phyloP scores from a whole-genome alignment of 495 filamentous ascomycete species.

The Thozetella sp. region DNA sequence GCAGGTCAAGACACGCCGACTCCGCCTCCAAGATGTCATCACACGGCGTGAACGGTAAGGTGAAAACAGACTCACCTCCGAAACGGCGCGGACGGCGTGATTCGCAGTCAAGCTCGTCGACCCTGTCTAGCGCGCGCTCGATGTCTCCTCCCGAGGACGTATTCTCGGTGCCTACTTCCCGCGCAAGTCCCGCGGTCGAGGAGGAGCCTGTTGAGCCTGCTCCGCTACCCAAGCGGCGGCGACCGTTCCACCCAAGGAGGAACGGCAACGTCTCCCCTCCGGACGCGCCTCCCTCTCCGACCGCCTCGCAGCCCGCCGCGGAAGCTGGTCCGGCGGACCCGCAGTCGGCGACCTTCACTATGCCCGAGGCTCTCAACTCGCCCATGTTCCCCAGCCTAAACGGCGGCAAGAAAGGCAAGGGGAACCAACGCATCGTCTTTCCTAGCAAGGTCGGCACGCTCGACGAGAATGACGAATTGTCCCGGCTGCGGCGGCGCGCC shows the following conservation, averaged over 20 bases:
- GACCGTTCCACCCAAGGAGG: constrained; percentile 27
- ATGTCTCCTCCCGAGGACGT: constrained; percentile 25
- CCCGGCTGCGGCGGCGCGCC: constrained; percentile 23
- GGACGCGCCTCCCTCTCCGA: constrained; percentile 17
- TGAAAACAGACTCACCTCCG: constrained; percentile 21
- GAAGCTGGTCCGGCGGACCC: constrained; percentile 10
- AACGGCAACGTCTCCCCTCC: constrained; percentile 34
- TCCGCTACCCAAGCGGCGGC: constrained; percentile 20
- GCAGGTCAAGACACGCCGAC: constrained; percentile 20
- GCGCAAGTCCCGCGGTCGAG: constrained; percentile 20
- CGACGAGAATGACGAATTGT: constrained; percentile 24
- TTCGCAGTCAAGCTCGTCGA: constrained; percentile 29
- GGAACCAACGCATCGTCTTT: constrained; percentile 18
- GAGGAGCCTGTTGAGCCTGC: constrained; percentile 7
- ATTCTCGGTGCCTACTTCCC: constrained; percentile 20
- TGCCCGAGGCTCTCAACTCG: constrained; percentile 28
- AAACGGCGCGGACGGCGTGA: constrained; percentile 16
- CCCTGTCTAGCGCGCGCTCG: constrained; percentile 31
- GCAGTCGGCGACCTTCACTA: constrained; percentile 7
- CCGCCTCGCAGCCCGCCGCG: constrained; percentile 16
- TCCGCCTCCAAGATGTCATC: constrained; percentile 17
- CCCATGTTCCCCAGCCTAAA: constrained; percentile 23
- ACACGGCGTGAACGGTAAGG: constrained; percentile 20
- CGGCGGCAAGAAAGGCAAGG: constrained; percentile 18
- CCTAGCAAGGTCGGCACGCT: constrained; percentile 28